Evolutionary conservation across 805 yeast species (phyloP).

Genomic region (Starmera caribaea): DNA sequence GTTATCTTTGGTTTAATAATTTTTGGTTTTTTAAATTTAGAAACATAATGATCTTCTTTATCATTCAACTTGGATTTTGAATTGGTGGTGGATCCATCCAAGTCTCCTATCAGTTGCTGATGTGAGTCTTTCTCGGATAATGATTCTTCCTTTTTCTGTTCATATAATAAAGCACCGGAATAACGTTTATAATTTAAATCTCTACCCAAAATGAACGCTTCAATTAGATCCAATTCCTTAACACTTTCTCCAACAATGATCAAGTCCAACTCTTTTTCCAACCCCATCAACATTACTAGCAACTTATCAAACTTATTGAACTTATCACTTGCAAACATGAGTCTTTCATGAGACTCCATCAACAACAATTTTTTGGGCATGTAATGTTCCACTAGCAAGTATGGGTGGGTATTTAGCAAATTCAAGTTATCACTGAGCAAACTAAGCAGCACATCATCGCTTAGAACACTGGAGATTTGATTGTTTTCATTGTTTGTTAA

Average conservation of each 20-base stretch:
- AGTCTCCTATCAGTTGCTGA: not conserved
- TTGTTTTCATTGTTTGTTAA: not conserved
- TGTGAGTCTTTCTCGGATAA: conserved; percentile 1
- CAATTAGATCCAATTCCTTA: conserved; percentile 70
- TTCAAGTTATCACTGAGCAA: conserved; percentile 36
- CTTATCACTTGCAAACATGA: conserved; percentile 49
- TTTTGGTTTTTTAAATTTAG: conserved; percentile 6
- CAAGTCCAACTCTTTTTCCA: conserved; percentile 23
- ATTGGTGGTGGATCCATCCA: conserved; percentile 12
- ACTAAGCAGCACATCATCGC: conserved; percentile 26
- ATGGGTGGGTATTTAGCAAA: conserved; percentile 55
- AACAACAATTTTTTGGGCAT: conserved; percentile 61
- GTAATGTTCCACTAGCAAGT: conserved; percentile 65
- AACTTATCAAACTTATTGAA: conserved; percentile 44
- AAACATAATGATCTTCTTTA: conserved; percentile 12
- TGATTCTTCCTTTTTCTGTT: conserved; percentile 16
- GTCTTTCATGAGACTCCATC: conserved; percentile 51
- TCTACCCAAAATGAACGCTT: conserved; percentile 70
- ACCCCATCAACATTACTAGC: conserved; percentile 12
- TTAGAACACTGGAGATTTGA: conserved; percentile 2
- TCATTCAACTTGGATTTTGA: conserved; percentile 20
- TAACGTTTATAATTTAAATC: conserved; percentile 53
- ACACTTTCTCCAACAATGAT: conserved; percentile 49
- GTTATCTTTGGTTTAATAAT: conserved; percentile 7
- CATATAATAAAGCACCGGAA: conserved; percentile 52